Evolutionary conservation across 495 filamentous ascomycete species (phyloP).

Genomic region (Penicillium daleae): DNA sequence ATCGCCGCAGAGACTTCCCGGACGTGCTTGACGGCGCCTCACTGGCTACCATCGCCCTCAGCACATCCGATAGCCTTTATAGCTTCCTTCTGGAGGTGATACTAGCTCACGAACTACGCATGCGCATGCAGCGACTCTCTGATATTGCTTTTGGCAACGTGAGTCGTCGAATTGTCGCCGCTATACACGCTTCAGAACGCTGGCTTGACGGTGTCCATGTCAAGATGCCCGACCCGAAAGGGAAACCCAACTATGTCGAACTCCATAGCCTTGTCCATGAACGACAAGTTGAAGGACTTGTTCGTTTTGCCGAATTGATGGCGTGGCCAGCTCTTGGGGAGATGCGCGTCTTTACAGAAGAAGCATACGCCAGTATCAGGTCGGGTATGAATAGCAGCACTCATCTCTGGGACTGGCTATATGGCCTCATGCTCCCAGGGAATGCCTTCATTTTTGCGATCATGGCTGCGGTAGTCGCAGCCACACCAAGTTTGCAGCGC

Average conservation of each 20-base stretch:
- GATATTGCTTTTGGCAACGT: constrained; percentile 4
- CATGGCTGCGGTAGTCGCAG: constrained; percentile 9
- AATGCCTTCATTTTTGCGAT: constrained; percentile 6
- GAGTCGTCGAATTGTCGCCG: background rate
- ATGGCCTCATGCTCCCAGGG: constrained; percentile 13
- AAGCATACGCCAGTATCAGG: constrained; percentile 7
- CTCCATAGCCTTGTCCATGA: constrained; percentile 11
- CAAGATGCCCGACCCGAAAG: constrained; percentile 3
- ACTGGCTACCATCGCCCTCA: background rate
- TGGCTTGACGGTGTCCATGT: constrained; percentile 6
- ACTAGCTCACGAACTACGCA: background rate
- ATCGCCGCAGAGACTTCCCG: constrained; percentile 6
- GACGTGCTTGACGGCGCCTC: constrained; percentile 4
- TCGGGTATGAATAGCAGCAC: background rate
- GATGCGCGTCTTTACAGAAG: constrained; percentile 3
- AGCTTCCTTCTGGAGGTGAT: background rate
- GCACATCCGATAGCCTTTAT: background rate
- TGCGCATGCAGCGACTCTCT: background rate
- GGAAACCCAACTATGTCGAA: background rate
- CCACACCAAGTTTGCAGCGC: constrained; percentile 3
- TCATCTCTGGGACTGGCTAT: constrained; percentile 17
- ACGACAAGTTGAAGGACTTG: constrained; percentile 10
- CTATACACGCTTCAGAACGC: constrained; percentile 5
- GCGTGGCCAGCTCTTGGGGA: constrained; percentile 13
- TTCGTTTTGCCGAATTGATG: constrained; percentile 14